Percentiles rank a stretch among this genome's conserved stretches.
Conservation (phyloP, 208 protist genomes). For the Wallacemonas rigidus region DNA sequence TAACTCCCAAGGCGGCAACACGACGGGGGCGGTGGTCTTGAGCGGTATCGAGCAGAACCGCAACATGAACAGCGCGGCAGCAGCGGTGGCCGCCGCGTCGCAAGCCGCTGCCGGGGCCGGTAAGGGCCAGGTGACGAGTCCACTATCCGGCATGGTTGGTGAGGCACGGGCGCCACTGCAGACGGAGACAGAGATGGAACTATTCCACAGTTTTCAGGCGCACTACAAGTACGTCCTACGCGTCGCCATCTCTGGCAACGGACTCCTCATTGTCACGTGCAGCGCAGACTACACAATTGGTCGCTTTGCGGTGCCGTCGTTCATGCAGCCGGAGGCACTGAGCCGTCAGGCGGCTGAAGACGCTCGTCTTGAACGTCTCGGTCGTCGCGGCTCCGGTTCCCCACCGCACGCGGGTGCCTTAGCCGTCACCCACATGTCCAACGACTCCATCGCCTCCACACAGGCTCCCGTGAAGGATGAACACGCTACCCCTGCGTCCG, state of each 20-base stretch:
- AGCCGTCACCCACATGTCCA: neutral
- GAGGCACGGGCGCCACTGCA: conserved; percentile 21
- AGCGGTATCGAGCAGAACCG: conserved; percentile 40
- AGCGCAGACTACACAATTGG: conserved; percentile 87
- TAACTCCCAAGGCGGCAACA: conserved; percentile 14
- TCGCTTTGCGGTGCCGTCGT: conserved; percentile 57
- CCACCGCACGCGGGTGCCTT: neutral
- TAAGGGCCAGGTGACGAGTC: neutral
- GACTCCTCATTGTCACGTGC: conserved; percentile 72
- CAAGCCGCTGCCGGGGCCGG: neutral
- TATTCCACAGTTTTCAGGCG: conserved; percentile 77
- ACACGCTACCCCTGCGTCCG: neutral
- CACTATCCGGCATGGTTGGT: conserved; percentile 1
- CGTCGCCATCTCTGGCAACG: conserved; percentile 71
- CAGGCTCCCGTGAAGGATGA: neutral
- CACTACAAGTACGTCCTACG: conserved; percentile 92
- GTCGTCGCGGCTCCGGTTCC: no score
- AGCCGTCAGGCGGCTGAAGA: neutral
- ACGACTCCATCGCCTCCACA: neutral
- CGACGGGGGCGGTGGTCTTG: conserved; percentile 42
- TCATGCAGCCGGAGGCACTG: conserved; percentile 25
- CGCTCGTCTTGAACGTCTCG: neutral
- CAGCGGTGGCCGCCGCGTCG: conserved; percentile 13
- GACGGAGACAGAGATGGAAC: conserved; percentile 61
- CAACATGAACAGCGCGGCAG: neutral